Conservation (phyloP, 140 eudicot genomes). For the Erigeron philadelphicus region DNA sequence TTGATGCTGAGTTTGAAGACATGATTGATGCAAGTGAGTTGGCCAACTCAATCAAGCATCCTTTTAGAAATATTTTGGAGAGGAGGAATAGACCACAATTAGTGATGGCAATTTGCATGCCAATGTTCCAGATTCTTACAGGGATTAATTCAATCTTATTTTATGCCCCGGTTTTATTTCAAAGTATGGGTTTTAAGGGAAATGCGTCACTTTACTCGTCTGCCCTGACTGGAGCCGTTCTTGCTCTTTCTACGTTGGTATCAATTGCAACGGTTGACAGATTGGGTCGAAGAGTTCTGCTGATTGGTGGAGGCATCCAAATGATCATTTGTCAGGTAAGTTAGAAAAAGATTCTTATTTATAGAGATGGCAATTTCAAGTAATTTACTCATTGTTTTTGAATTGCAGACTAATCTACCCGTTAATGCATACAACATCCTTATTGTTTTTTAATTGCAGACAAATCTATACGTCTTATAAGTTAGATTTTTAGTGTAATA, state of each 20-base stretch:
- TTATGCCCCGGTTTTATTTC: slow-evolving; percentile 84
- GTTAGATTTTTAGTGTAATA: background rate
- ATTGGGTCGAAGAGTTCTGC: slow-evolving; percentile 70
- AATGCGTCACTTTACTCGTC: slow-evolving; percentile 79
- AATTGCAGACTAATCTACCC: background rate
- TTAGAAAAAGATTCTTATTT: background rate
- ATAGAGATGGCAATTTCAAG: too few species aligned
- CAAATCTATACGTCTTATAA: background rate
- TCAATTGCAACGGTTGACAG: slow-evolving; percentile 72
- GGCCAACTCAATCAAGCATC: slow-evolving; percentile 76
- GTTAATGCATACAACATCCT: background rate
- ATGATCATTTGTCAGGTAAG: slow-evolving; percentile 88
- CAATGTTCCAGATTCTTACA: slow-evolving; percentile 81
- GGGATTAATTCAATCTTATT: slow-evolving; percentile 85
- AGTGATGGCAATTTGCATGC: slow-evolving; percentile 84
- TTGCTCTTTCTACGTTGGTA: slow-evolving; percentile 60
- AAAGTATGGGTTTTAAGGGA: slow-evolving; percentile 70
- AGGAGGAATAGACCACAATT: slow-evolving; percentile 76
- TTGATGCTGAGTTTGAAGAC: slow-evolving; percentile 81
- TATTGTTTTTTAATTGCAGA: background rate
- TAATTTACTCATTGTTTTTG: background rate
- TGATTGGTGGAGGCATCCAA: slow-evolving; percentile 77
- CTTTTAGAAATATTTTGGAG: slow-evolving; percentile 67
- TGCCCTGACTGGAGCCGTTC: slow-evolving; percentile 84
- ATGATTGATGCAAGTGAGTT: slow-evolving; percentile 83